These are phyloP conservation scores for Phytophthora citricola DNA, from an alignment of 352 stramenopile species.

Conservation along the genomic window DNA sequence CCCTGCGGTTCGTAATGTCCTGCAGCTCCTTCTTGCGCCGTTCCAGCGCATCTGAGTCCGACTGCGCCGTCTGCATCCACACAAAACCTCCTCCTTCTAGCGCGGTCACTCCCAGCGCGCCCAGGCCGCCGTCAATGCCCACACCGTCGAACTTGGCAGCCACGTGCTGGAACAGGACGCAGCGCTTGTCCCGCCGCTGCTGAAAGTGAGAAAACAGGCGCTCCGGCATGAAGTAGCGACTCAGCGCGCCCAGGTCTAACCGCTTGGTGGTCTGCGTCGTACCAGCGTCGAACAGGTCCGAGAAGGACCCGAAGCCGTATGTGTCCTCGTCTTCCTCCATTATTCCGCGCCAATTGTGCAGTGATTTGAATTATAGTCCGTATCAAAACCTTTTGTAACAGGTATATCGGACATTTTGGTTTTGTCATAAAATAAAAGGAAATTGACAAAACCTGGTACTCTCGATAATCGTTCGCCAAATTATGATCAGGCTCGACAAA, in stretches of 20 bases:
- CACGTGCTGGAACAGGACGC: conserved; percentile 53
- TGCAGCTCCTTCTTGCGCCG: conserved; percentile 61
- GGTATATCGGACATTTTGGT: too few species aligned
- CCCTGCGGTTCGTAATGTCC: conserved; percentile 56
- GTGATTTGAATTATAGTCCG: too few species aligned
- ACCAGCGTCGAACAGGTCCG: conserved; percentile 52
- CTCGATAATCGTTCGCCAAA: too few species aligned
- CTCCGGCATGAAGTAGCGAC: conserved; percentile 61
- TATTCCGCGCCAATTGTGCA: too few species aligned
- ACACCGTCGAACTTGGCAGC: conserved; percentile 59
- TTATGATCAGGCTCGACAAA: too few species aligned
- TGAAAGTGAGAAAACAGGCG: conserved; percentile 47
- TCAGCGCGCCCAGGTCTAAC: conserved; percentile 48
- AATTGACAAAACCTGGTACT: too few species aligned
- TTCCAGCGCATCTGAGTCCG: conserved; percentile 62
- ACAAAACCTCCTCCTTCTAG: conserved; percentile 45
- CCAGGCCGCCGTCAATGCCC: conserved; percentile 58
- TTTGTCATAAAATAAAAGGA: too few species aligned
- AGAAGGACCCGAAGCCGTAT: conserved; percentile 76
- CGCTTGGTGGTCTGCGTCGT: conserved; percentile 14
- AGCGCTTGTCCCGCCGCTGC: conserved; percentile 20
- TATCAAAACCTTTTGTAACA: too few species aligned
- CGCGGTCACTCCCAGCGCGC: conserved; percentile 34
- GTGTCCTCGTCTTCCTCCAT: conserved; percentile 72
- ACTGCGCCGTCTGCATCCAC: conserved; percentile 58